These are phyloP conservation scores for Aspergillus thermomutatus DNA, from an alignment of 2,329 filamentous ascomycete genomes.

Conservation along the genomic window DNA sequence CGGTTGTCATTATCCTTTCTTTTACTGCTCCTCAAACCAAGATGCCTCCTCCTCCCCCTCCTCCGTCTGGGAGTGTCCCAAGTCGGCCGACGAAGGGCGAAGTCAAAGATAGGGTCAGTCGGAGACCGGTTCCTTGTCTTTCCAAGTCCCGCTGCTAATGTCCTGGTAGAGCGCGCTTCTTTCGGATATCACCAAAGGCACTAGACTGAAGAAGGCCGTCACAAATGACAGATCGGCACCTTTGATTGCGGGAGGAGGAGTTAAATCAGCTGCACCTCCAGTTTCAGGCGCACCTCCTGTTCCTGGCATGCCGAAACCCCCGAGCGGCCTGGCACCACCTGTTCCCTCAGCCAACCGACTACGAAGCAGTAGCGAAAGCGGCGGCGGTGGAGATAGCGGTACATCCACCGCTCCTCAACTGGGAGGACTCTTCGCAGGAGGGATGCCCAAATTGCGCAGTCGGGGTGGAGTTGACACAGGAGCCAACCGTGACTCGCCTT, in stretches of 20 bases:
- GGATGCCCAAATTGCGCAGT: constrained; percentile 93
- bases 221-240: constrained; percentile 93
- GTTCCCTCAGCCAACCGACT: constrained; percentile 62
- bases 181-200: constrained; percentile 81
- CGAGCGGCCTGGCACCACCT: constrained; percentile 51
- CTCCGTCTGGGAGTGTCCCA: constrained; percentile 50
- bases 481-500: constrained; percentile 67
- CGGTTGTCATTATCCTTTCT: background rate
- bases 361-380: constrained; percentile 76
- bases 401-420: constrained; percentile 70
- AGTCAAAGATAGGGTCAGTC: constrained; percentile 61
- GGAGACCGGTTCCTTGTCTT: background rate
- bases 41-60: constrained; percentile 60
- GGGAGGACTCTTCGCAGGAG: constrained; percentile 83
- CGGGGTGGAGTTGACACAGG: constrained; percentile 77
- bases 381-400: constrained; percentile 42
- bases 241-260: constrained; percentile 54
- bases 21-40: constrained; percentile 15
- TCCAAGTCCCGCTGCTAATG: constrained; percentile 12
- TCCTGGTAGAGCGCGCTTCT: constrained; percentile 72
- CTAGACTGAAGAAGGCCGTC: constrained; percentile 74
- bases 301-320: constrained; percentile 22
- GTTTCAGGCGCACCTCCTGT: constrained; percentile 57
- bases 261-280: constrained; percentile 73
- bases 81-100: constrained; percentile 54